A percentile compares a stretch with the other conserved stretches of the same genome.
phyloP scores from a whole-genome alignment of 352 stramenopile species.

The Halophytophthora polymorphica region DNA sequence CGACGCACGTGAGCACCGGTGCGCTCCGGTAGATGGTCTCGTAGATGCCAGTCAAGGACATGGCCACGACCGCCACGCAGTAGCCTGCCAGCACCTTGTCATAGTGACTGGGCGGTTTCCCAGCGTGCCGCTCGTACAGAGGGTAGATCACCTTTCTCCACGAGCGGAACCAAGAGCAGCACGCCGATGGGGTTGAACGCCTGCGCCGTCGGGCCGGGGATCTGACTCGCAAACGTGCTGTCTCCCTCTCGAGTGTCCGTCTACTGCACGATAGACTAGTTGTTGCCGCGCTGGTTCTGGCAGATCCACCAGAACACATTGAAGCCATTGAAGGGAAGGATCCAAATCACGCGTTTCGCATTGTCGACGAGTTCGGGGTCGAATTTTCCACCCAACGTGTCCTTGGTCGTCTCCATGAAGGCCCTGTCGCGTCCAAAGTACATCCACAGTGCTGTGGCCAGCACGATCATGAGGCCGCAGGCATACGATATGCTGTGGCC shows the following conservation, averaged over 20 bases:
- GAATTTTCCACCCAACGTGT: constrained; percentile 29
- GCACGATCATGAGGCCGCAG: constrained; percentile 21
- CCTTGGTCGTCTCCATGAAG: constrained; percentile 39
- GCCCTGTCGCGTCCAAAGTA: constrained; percentile 30
- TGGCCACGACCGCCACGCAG: constrained; percentile 25
- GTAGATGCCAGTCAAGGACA: constrained; percentile 34
- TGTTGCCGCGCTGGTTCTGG: constrained; percentile 59
- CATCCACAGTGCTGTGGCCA: constrained; percentile 43
- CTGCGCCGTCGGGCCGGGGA: constrained; percentile 39
- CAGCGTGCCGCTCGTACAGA: constrained; percentile 24
- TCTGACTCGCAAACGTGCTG: constrained; percentile 27
- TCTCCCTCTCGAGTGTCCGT: constrained; percentile 39
- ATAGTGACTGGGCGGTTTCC: constrained; percentile 37
- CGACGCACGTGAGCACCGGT: constrained; percentile 10
- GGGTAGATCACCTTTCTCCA: constrained; percentile 37
- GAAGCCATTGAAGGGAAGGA: constrained; percentile 44
- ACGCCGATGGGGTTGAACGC: constrained; percentile 38
- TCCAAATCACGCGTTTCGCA: constrained; percentile 44
- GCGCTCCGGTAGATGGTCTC: constrained; percentile 27
- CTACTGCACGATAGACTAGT: constrained; percentile 59
- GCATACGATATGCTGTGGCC: constrained; percentile 42
- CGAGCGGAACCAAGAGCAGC: constrained; percentile 30
- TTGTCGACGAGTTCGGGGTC: constrained; percentile 34
- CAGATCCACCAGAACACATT: constrained; percentile 49
- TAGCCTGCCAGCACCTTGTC: constrained; percentile 32